Evolutionary conservation across 352 stramenopile genomes (phyloP).

Genomic region (Globisporangium spinosum): DNA sequence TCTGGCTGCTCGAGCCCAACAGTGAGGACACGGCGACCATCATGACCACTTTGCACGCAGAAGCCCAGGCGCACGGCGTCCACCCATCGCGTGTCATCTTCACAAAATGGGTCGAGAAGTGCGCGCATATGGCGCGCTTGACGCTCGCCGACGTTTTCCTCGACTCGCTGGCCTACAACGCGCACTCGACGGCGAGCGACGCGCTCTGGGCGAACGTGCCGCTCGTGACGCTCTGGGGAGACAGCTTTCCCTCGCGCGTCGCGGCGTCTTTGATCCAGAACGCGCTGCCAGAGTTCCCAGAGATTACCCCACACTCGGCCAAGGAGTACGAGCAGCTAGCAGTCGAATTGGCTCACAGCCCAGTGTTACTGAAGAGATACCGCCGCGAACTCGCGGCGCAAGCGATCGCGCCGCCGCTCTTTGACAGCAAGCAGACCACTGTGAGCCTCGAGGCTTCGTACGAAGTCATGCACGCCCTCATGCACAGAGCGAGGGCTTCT

Average conservation of each 20-base stretch:
- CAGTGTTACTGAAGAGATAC: conserved; percentile 21
- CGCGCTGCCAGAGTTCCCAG: conserved; percentile 20
- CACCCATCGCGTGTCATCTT: conserved; percentile 66
- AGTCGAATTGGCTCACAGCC: conserved; percentile 38
- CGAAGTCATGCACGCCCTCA: conserved; percentile 59
- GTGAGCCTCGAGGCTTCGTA: conserved; percentile 68
- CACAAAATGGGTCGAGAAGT: conserved; percentile 50
- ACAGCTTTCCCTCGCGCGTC: conserved; percentile 71
- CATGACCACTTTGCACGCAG: conserved; percentile 34
- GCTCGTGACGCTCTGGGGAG: conserved; percentile 83
- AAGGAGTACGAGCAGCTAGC: conserved; percentile 73
- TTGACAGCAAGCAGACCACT: conserved; percentile 61
- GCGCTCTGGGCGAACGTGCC: conserved; percentile 87
- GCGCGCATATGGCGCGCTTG: conserved; percentile 78
- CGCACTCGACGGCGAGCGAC: conserved; percentile 93
- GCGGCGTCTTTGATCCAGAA: conserved; percentile 55
- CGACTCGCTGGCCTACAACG: conserved; percentile 95
- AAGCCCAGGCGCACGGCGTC: conserved; percentile 71
- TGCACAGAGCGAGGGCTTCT: conserved; percentile 19
- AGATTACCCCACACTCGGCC: conserved; percentile 44
- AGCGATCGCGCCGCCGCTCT: conserved; percentile 49
- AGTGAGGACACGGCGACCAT: conserved; percentile 24
- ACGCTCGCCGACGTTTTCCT: conserved; percentile 89
- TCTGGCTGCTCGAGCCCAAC: conserved; percentile 80
- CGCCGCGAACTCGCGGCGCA: conserved; percentile 30